Evolutionary conservation across 495 filamentous ascomycete species (phyloP), one percentile per base, ranked within the genome.

Genomic region (Hypoxylon perforatum): DNA sequence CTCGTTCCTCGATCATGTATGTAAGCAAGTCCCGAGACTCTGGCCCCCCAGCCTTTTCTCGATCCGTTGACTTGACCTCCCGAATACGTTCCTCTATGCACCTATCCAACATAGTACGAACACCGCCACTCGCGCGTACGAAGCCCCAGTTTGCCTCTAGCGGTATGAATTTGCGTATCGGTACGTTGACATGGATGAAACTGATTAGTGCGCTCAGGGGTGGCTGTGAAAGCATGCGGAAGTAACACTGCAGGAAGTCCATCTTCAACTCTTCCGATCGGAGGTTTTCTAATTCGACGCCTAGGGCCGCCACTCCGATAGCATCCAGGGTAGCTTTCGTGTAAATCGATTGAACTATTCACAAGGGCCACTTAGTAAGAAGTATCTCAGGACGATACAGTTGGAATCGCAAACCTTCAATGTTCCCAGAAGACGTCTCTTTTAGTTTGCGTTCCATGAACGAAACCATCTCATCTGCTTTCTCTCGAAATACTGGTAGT

Each of bases 221-320:
- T 0, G 51, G 66, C 1, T 80, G 82, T 21, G 64, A 46, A 17
- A 74, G 68, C 42, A 74, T 48, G 50, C 62, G 61, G 28, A 54
- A 45, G 59, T 68, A 74, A 51, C 46, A 60, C 9, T 66, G 30
- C 12, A 64, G 48, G 33, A 72, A 74, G 50, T 69, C 53, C 53
- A 63, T 46, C 48, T 67, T 57, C 11, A 42, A 38, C 19, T 69
- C 55, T 2, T 77, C 78, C 52, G 86, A 78, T 10, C 82, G 70
- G 14, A 92, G 69, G 0, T 87, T 84, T 48, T 78, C 73, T 62
- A 92, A 90, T 23, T 92, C 87, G 2, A 86, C 81, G 1, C 89
- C 90, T 71, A 92, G 83, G 1, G 88, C 86, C 0, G 88, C 85
- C 3, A 84, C 75, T 3, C 91, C 89, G 48, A 91, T 91, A 41